A percentile compares a stretch with the other conserved stretches of the same genome.
Evolutionary conservation across 768 basidiomycete genomes (phyloP).

Genomic region (Fistulinella prunicolor): DNA sequence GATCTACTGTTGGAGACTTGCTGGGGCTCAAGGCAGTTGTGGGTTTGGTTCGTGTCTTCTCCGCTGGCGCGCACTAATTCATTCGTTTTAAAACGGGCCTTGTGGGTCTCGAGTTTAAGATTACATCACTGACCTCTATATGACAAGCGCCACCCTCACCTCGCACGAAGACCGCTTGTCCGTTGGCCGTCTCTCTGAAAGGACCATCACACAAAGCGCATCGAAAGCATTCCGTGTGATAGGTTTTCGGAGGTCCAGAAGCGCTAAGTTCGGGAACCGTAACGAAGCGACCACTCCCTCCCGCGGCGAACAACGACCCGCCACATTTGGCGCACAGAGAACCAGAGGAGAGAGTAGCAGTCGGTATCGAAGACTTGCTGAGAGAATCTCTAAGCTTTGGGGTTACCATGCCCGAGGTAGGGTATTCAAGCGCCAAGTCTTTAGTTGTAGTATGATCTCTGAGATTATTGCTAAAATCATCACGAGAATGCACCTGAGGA

Average conservation of each 20-base stretch:
- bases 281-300: conserved; percentile 63
- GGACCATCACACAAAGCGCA: conserved; percentile 62
- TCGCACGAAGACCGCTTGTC: conserved; percentile 70
- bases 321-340: conserved; percentile 61
- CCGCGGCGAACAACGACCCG: conserved; percentile 53
- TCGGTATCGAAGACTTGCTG: conserved; percentile 25
- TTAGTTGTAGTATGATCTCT: conserved; percentile 7
- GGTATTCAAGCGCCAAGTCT: conserved; percentile 9
- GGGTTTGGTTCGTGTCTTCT: conserved; percentile 23
- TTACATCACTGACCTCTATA: conserved; percentile 41
- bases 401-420: conserved; percentile 25
- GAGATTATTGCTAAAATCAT: conserved; percentile 7
- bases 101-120: not conserved
- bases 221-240: conserved; percentile 74
- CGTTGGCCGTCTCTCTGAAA: conserved; percentile 59
- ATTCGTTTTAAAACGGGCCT: conserved; percentile 6
- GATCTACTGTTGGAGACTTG: conserved; percentile 13
- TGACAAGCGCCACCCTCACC: conserved; percentile 67
- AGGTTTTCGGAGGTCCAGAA: conserved; percentile 49
- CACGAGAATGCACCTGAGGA: conserved; percentile 25
- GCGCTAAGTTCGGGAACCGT: conserved; percentile 56
- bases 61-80: conserved; percentile 43
- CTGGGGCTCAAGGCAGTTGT: conserved; percentile 3
- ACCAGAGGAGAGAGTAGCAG: conserved; percentile 36
- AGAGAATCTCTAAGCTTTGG: conserved; percentile 27